Conservation (phyloP, 305 asterid genomes). For the Fraxinus angustifolia region DNA sequence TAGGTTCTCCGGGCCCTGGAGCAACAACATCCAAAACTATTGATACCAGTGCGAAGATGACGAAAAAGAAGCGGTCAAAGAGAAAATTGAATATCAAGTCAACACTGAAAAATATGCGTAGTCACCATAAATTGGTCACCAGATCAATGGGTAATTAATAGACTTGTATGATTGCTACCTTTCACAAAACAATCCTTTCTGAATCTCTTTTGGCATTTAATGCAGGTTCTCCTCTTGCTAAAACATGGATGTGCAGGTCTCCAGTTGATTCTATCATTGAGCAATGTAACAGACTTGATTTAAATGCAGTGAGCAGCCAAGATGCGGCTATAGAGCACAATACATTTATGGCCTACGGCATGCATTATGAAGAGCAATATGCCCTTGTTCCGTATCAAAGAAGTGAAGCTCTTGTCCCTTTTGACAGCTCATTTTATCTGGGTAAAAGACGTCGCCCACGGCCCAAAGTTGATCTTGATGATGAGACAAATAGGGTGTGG, state of each 20-base stretch:
- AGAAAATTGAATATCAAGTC: conserved; percentile 42
- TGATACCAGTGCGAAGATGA: conserved; percentile 34
- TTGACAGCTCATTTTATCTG: conserved; percentile 41
- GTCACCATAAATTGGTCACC: conserved; percentile 28
- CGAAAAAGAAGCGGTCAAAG: conserved; percentile 61
- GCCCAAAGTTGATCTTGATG: conserved; percentile 92
- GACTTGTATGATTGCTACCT: conserved; percentile 20
- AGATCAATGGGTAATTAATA: conserved; percentile 33
- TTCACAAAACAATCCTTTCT: conserved; percentile 22
- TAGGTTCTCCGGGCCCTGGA: conserved; percentile 32
- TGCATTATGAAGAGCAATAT: conserved; percentile 37
- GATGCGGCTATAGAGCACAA: conserved; percentile 28
- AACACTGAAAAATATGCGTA: conserved; percentile 31
- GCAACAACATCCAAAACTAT: conserved; percentile 37
- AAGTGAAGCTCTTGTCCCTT: conserved; percentile 64
- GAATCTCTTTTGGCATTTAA: conserved; percentile 21
- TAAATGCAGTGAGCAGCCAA: conserved; percentile 42
- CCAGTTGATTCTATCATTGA: conserved; percentile 52
- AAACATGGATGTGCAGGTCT: conserved; percentile 43
- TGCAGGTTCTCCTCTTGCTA: conserved; percentile 67
- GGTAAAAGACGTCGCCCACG: conserved; percentile 56
- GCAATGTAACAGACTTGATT: conserved; percentile 51
- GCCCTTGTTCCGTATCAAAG: conserved; percentile 70
- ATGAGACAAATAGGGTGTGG: conserved; percentile 93
- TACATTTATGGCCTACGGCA: conserved; percentile 32